Evolutionary conservation across 2,329 filamentous ascomycete genomes (phyloP), one percentile per base, ranked within the genome.

Genomic region (Arthroderma sp.): DNA sequence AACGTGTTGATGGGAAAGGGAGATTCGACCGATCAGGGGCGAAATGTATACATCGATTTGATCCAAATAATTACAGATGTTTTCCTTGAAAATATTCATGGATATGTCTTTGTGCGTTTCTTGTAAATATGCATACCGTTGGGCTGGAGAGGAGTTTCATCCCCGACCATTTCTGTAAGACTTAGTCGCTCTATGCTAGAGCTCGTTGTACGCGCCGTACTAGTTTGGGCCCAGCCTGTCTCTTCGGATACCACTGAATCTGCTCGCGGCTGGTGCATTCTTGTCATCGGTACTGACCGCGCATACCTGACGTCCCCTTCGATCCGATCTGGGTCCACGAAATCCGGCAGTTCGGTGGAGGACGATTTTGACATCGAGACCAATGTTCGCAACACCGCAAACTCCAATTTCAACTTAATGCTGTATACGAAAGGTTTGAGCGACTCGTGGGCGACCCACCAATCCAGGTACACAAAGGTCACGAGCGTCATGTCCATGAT

Each of bases 391-490:
- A 82, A 67, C 44, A 81, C 74, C 25, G 76, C 74, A 61, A 76
- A 74, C 64, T 81, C 80, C n/a, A 80, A 73, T 57, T 79, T 77
- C 38, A 79, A 68, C 71, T 67, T 67, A 55, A 66, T 59, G 43
- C 64, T 66, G 57, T 67, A 67, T 5, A 66, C 60, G 15, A 62
- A 67, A 5, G 66, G 66, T 57, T 73, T 73, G 59, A 68, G 63
- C 13, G 64, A 65, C 6, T 66, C 65, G 58, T 74, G 70, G 15
- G 71, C 62, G 15, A 66, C 62, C 25, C 68, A 70, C 25, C 73
- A 66, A 21, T 67, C 63, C 43, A 66, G 65, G 61, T 72, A 71
- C 23, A 69, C 63, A 8, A 73, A 54, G 25, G 66, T 65, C 4
- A 77, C 56, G 9, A 74, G 33, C 2, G 69, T 66, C 61, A 72